Evolutionary conservation across 768 basidiomycete genomes (phyloP).

Genomic region (Floccularia luteovirens): DNA sequence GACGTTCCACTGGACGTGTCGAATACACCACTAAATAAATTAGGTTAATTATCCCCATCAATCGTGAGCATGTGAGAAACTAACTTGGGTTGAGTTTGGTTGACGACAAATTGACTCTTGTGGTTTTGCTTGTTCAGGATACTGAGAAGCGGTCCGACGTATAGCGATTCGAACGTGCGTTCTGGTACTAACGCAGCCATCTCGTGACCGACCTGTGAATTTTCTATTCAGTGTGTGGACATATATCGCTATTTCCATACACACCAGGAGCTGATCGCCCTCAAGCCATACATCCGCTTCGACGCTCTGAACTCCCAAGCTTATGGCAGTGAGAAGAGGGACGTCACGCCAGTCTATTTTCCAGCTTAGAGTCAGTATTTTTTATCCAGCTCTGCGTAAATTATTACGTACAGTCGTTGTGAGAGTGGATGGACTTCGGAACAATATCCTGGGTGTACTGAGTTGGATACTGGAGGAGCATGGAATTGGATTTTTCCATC

Average conservation of each 20-base stretch:
- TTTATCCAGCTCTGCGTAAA: too few relatives aligned
- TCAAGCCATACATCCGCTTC: slow-evolving; percentile 47
- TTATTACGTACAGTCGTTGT: slow-evolving; percentile 48
- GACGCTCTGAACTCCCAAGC: slow-evolving; percentile 40
- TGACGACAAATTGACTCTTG: slow-evolving; percentile 28
- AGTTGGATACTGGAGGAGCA: slow-evolving; percentile 33
- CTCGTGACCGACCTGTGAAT: slow-evolving; percentile 37
- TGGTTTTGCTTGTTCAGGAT: slow-evolving; percentile 36
- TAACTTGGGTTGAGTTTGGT: slow-evolving; percentile 33
- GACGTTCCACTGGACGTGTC: slow-evolving; percentile 32
- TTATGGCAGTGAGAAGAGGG: slow-evolving; percentile 38
- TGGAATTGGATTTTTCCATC: slow-evolving; percentile 26
- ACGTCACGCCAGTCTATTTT: slow-evolving; percentile 46
- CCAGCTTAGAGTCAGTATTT: too few relatives aligned
- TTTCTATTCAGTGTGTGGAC: neutral
- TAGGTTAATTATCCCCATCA: neutral
- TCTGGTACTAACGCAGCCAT: slow-evolving; percentile 28
- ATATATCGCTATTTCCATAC: slow-evolving; percentile 6
- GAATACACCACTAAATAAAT: slow-evolving; percentile 36
- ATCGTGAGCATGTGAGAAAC: slow-evolving; percentile 4
- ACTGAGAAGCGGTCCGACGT: slow-evolving; percentile 35
- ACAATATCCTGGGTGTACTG: slow-evolving; percentile 40
- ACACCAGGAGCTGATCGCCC: slow-evolving; percentile 33
- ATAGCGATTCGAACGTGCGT: slow-evolving; percentile 39
- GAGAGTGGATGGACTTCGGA: slow-evolving; percentile 43